Base-by-base conservation (phyloP, 1,284 basidiomycete genomes). In the Puccinia horiana region DNA sequence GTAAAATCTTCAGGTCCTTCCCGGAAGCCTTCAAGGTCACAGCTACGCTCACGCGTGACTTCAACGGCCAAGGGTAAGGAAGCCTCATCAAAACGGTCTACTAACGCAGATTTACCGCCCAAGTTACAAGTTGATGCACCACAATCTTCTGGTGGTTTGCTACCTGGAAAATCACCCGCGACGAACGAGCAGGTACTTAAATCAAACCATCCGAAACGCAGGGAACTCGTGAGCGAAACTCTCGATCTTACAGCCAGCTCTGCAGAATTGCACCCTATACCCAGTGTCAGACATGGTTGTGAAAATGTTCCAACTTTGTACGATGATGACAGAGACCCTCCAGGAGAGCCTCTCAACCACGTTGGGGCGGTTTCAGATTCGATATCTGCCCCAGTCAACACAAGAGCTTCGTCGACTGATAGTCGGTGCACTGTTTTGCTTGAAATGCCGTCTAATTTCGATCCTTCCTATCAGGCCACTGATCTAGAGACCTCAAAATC, bases 391-490 rank as follows among this genome's bases (percentile, higher is more conserved):
- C 65, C 44, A 44, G 32, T 47, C 42, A 69, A 69, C 9, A 44
- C 42, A 26, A 69, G n/a, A 69, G 65, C 37, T 69, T 44, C 65
- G 32, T 69, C 65, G 47, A 47, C 65, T 26, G 65, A 69, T 1
- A 26, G 70, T 73, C 70, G 70, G 32, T 73, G 37, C 26, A 73
- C 70, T 26, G 52, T 73, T 73, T 54, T 49, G 26, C 52, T 73
- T 16, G 70, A 54, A 40, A 29, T 54, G 35, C 70, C 70, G 18
- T 73, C 70, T 35, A 20, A 73, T 54, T 73, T 40, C 23, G 52
- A 49, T 54, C 2, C 70, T 73, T 9, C n/a, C 44, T 47, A 52
- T 32, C 47, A 29, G 32, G 70, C 18, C 35, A 29, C n/a, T 54
- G 44, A 73, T 52, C 11, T 29, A 29, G 70, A 54, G 32, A 47